Base-by-base conservation (phyloP, 257 asterid species). In the Solanum rostratum region DNA sequence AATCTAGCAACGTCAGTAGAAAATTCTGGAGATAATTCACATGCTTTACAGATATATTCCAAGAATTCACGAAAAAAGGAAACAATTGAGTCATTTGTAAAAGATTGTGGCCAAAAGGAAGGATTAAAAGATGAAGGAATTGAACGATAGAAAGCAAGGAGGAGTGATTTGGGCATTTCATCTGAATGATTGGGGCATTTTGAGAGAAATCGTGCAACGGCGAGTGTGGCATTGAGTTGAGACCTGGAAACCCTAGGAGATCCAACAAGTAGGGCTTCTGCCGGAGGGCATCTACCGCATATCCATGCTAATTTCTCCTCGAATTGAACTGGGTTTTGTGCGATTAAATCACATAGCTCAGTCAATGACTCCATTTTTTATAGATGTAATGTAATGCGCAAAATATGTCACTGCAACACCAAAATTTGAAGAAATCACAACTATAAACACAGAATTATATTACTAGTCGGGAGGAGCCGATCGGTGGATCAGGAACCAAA, bases 31-130 rank as follows among this genome's bases (percentile, higher is more conserved):
- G 94, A 94, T 9, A 81, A 65, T 49, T 91, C 94, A 11, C 92
- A 88, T 9, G 98, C 97, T 84, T 78, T 84, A 45, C 92, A 91
- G 66, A 97, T 74, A 85, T 92, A 97, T 69, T 68, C 63, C 86
- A 97, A 85, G 54, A 91, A 93, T 82, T 95, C 97, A 30, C 81
- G 85, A 59, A 84, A 97, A 86, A 97, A 94, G 1, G 94, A 88
- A 22, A 93, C 87, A 83, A 94, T 89, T 13, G 97, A 88, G 79
- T 92, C 98, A 3, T 74, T 20, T 16, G 93, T 84, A 82, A 91
- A 92, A 4, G 98, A 92, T 84, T 93, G 99, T 39, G 99, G 99
- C 99, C 99, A 97, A 88, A 95, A 97, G 45, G 87, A 85, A 63
- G 66, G 88, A 69, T 84, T 82, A 68, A 97, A 93, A 5, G 98